Evolutionary conservation across 1,284 basidiomycete genomes (phyloP), one percentile per base, ranked within the genome.

Genomic region (Puccinia novopanici): DNA sequence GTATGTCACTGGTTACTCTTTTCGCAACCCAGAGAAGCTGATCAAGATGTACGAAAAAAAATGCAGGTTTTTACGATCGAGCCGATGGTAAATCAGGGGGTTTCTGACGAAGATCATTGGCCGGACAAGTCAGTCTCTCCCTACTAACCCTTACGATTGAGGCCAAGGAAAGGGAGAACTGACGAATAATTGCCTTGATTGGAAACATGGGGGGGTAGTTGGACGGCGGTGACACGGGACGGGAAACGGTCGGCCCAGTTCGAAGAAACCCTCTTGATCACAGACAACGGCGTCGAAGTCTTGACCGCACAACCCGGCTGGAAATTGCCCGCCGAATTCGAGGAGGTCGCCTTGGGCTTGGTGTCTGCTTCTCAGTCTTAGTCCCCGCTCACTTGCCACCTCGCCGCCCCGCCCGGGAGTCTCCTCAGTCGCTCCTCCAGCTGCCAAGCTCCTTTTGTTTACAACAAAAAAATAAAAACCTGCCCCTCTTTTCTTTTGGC

Each of bases 211-310:
- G 15, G 89, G 90, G 75, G 87, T 91, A 75, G 84, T 82, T 98
- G 95, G 95, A 98, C 95, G 2, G 94, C 94, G 0, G 93, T 92
- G 24, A 98, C 95, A 2, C 86, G 89, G 2, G 95, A 98, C 86
- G 95, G 95, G 42, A 92, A 92, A 85, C 89, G 89, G 82, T 94
- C 92, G 82, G 95, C 95, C 6, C 95, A 98, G 84, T 98, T 97
- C 84, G 95, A 98, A 86, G 95, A 98, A 84, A 97, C 95, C 0
- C 87, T 93, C 57, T 86, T 98, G 92, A 92, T 98, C 84, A 98
- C 95, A 24, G 93, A 95, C 84, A 92, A 90, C 24, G 95, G 95
- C 5, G 91, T 92, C 57, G 95, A 98, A 86, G 89, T 96, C 81
- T 88, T 98, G 55, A 97, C 95, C 1, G 91, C 89, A 50, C 89